Evolutionary conservation across 768 basidiomycete genomes (phyloP).

Genomic region (Lentinula guzmanii): DNA sequence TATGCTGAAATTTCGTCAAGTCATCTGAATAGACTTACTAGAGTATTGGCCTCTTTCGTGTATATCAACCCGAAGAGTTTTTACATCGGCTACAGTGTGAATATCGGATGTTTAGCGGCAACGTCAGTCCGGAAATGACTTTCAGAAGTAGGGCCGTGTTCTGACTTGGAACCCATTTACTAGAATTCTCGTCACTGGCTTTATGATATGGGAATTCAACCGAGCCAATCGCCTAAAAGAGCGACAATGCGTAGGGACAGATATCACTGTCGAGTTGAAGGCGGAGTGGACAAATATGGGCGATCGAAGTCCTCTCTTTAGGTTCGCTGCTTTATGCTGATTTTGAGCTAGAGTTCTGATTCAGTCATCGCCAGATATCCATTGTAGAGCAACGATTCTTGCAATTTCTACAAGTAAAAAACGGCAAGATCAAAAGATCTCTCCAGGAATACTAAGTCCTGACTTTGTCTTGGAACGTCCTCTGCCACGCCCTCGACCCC

Average conservation of each 20-base stretch:
- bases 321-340: constrained; percentile 12
- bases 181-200: constrained; percentile 24
- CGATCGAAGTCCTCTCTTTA: constrained; percentile 41
- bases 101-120: constrained; percentile 11
- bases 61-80: constrained; percentile 12
- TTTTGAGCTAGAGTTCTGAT: neutral
- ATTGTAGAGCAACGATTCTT: neutral
- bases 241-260: constrained; percentile 28
- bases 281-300: constrained; percentile 36
- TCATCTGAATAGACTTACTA: neutral
- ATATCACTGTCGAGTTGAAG: constrained; percentile 25
- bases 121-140: constrained; percentile 16
- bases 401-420: no score
- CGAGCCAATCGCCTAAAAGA: constrained; percentile 36
- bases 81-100: constrained; percentile 12
- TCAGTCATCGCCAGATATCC: neutral
- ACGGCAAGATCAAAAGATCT: neutral
- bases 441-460: constrained; percentile 30
- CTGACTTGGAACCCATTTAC: neutral
- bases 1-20: neutral
- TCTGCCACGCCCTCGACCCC: constrained; percentile 14
- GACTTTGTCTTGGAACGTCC: constrained; percentile 24
- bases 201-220: constrained; percentile 36
- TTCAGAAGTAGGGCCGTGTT: neutral
- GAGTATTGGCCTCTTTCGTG: constrained; percentile 19